phyloP scores from a whole-genome alignment of 768 basidiomycete species.

The Xerocomellus amylosporus region DNA sequence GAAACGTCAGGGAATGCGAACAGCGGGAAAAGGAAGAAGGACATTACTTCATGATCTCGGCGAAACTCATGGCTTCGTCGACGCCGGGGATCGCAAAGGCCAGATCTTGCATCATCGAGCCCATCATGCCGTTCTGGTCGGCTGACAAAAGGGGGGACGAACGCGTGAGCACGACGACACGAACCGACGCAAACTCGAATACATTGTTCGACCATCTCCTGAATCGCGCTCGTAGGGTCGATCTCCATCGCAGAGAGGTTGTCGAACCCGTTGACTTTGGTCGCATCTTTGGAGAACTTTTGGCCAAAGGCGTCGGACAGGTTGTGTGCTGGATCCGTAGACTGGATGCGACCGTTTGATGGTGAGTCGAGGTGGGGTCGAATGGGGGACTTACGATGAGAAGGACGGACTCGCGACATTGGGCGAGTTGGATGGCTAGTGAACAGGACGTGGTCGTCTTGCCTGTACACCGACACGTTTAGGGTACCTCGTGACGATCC shows the following conservation, averaged over 20 bases:
- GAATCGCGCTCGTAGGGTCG: constrained; percentile 95
- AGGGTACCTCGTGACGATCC: background rate
- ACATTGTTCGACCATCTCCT: constrained; percentile 99
- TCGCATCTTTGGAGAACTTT: constrained; percentile 99
- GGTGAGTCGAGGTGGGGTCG: background rate
- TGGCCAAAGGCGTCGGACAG: constrained; percentile 98
- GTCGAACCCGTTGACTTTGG: constrained; percentile 94
- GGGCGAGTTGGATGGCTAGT: constrained; percentile 92
- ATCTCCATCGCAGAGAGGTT: constrained; percentile 99
- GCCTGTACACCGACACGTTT: constrained; percentile 44
- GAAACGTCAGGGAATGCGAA: constrained; percentile 1
- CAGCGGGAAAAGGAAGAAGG: background rate
- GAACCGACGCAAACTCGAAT: constrained; percentile 2
- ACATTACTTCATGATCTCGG: constrained; percentile 96
- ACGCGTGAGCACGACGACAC: background rate
- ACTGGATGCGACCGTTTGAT: constrained; percentile 45
- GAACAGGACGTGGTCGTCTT: constrained; percentile 99
- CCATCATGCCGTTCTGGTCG: constrained; percentile 93
- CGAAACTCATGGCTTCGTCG: constrained; percentile 99
- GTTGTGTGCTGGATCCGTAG: constrained; percentile 99
- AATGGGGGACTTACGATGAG: constrained; percentile 68
- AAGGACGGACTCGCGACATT: constrained; percentile 89
- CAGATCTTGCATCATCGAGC: constrained; percentile 99
- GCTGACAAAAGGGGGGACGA: constrained; percentile 41
- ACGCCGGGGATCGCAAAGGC: constrained; percentile 99